These are phyloP conservation scores for Wallacemonas sp. DNA, from an alignment of 208 protist genomes.

Conservation along the genomic window DNA sequence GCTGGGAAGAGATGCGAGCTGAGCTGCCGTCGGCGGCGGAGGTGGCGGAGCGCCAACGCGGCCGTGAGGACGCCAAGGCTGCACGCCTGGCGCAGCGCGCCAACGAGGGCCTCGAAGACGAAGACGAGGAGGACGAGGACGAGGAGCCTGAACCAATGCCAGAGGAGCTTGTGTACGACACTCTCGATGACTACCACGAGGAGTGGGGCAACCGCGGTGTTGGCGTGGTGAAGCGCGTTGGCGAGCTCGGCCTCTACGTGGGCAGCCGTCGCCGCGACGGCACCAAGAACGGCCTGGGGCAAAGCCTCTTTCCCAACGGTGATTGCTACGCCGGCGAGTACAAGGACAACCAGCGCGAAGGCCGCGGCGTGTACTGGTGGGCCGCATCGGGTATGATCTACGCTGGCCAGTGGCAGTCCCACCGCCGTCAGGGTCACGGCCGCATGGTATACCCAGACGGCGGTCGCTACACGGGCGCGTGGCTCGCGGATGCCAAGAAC, in stretches of 20 bases:
- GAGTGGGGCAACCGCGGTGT: slow-evolving; percentile 76
- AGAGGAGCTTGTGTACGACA: slow-evolving; percentile 84
- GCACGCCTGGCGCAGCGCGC: slow-evolving; percentile 57
- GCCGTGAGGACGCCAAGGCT: slow-evolving; percentile 62
- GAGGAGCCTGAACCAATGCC: slow-evolving; percentile 78
- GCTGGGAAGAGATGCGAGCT: slow-evolving; percentile 85
- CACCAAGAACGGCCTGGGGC: slow-evolving; percentile 89
- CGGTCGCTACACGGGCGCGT: slow-evolving; percentile 76
- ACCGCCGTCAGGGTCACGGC: slow-evolving; percentile 78
- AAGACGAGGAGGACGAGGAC: slow-evolving; percentile 74
- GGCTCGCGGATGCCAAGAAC: slow-evolving; percentile 67
- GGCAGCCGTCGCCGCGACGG: slow-evolving; percentile 66
- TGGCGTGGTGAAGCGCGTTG: slow-evolving; percentile 83
- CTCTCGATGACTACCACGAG: slow-evolving; percentile 83
- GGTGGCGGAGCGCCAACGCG: slow-evolving; percentile 72
- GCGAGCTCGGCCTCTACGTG: slow-evolving; percentile 89
- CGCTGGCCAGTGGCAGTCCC: slow-evolving; percentile 63
- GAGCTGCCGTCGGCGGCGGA: slow-evolving; percentile 76
- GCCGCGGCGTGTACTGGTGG: slow-evolving; percentile 85
- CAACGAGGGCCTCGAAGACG: slow-evolving; percentile 48
- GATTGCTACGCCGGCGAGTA: slow-evolving; percentile 89
- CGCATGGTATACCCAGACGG: slow-evolving; percentile 88
- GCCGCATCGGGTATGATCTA: slow-evolving; percentile 59
- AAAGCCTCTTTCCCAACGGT: slow-evolving; percentile 84
- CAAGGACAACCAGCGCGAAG: slow-evolving; percentile 76